A percentile compares a stretch with the other conserved stretches of the same genome.
phyloP scores from a whole-genome alignment of 257 asterid genomes.

The Solanum clarkiae region DNA sequence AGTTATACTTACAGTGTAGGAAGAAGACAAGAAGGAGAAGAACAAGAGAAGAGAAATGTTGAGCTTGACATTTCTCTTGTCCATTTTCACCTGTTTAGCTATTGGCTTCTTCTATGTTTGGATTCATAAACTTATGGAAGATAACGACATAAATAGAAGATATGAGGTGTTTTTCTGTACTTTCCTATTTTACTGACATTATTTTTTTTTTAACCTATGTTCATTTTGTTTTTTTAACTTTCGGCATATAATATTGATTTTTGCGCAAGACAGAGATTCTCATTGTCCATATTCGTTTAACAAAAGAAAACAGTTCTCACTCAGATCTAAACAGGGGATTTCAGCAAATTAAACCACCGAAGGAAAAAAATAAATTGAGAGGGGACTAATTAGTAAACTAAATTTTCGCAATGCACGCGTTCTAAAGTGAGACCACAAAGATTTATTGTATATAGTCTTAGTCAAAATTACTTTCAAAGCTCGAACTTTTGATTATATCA shows the following conservation, averaged over 20 bases:
- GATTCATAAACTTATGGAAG: slow-evolving; percentile 5
- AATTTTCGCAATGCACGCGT: no score
- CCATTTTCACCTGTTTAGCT: slow-evolving; percentile 23
- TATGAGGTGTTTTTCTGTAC: background rate
- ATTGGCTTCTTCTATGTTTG: background rate
- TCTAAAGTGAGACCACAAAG: background rate
- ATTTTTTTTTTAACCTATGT: slow-evolving; percentile 6
- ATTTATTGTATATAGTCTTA: background rate
- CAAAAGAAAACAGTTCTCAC: background rate
- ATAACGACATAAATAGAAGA: slow-evolving; percentile 29
- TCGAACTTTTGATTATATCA: fast-evolving
- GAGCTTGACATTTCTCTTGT: slow-evolving; percentile 21
- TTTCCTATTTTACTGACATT: background rate
- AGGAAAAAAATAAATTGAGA: no score
- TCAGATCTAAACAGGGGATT: background rate
- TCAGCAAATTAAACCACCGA: background rate
- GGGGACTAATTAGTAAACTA: no score
- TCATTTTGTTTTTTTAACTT: background rate
- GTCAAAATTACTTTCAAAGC: fast-evolving
- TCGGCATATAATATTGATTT: background rate
- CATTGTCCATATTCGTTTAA: background rate
- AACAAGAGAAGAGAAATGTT: slow-evolving; percentile 17
- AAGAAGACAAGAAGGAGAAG: slow-evolving; percentile 35
- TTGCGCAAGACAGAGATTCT: slow-evolving; percentile 2
- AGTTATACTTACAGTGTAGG: slow-evolving; percentile 23